Base-by-base conservation (phyloP, 2,329 filamentous ascomycete species). In the Alternaria arbusti region DNA sequence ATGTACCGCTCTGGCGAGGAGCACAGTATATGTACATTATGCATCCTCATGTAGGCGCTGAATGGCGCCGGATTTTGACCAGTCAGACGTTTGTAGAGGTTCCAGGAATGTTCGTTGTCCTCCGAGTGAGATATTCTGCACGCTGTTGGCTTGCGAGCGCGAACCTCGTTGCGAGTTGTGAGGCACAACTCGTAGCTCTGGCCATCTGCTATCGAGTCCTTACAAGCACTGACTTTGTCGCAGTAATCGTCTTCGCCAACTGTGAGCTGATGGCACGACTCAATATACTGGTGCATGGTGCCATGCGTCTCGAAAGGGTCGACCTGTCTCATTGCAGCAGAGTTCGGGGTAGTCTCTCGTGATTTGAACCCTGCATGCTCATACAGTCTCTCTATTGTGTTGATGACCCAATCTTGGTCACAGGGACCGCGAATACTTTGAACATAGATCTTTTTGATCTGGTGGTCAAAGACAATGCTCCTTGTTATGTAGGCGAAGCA, bases 1-100 rank as follows among this genome's bases (percentile, higher is more conserved):
- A 98, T 86, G 76, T 97, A 98, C 3, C 94, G 91, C 81, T 98
- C 95, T 0, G 95, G 95, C 5, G 93, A 97, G 72, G 90, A 92
- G 79, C 91, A 92, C 47, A 97, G 84, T 28, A 98, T 85, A 1
- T 92, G 94, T 4, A 84, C 68, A 26, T 79, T 80, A 52, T 76
- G 71, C 15, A 97, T 86, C 11, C 88, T 89, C 60, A 97, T 83
- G 76, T 92, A 97, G 0, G 93, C 94, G 23, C 92, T 91, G 80
- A 97, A 97, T 0, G 93, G 92, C 0, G 93, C 92, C 0, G 93
- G 92, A 63, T 97, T 96, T 49, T 87, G 86, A 5, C 83, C 81
- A 32, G 91, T 88, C 2, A 97, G 86, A 2, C 86, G 84, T 47
- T 87, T 87, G 82, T 94, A 97, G 26, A 96, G 84, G 6, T 86